Evolutionary conservation across 148 eudicot species (phyloP), one percentile per base, ranked within the genome.

Genomic region (Fagopyrum esculentum): DNA sequence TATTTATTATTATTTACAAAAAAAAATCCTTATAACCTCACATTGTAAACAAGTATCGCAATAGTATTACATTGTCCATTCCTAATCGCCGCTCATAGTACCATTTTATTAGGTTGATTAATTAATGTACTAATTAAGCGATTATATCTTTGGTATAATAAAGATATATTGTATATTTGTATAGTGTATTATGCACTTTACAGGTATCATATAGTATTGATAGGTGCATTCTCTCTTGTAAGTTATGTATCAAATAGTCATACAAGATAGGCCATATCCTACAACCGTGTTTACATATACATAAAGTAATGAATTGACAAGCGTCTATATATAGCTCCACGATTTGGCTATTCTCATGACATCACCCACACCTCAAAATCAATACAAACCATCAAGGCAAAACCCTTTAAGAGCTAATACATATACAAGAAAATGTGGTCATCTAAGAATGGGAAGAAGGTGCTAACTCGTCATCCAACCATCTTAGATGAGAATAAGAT

Each of bases 401-500:
- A 26, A n/a, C 16, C 26, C 26, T 56, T 56, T 4, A 6, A 4
- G 22, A 51, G n/a, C 3, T 51, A 5, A 55, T 56, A 5, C 12
- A 57, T 19, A 57, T 57, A 57, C 30, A 57, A 26, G 9, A 9
- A 22, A 60, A 60, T 60, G 66, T 26, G 35, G 4, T 26, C 66
- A 26, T 26, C 66, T 9, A 60, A 60, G 66, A 9, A 26, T 19
- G 63, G 63, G 10, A 60, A 60, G 66, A 7, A 60, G 22, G 63
- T 57, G 66, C 4, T 60, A 60, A 60, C 66, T 0, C 66, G 66
- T 60, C 43, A 60, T 22, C 66, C 66, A 8, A 60, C 43, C 66
- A 26, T 60, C 66, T 60, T 60, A 60, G 66, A 60, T 35, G 66
- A 60, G 66, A 11, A 2, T 11, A 60, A 60, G 66, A 60, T 60